Evolutionary conservation across 495 filamentous ascomycete species (phyloP), one percentile per base, ranked within the genome.

Genomic region (Usnea hakonensis): DNA sequence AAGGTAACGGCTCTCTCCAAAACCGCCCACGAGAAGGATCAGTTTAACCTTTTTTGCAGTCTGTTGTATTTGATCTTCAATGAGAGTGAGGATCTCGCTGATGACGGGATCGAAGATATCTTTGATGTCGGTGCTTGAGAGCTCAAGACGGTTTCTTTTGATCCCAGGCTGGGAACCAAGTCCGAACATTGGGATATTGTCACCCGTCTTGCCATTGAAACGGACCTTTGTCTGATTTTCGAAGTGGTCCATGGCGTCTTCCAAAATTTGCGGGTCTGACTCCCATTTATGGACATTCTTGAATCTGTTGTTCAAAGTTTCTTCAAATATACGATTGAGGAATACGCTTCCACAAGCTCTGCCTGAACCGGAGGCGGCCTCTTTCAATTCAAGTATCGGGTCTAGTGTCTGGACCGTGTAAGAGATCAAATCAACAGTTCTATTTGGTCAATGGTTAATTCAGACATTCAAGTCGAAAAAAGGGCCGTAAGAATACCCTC

Each of bases 281-380:
- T 57, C 55, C 55, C 55, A 57, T 17, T 36, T 35, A 28, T 0
- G 37, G 37, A 76, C 78, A 33, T 30, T 30, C 35, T 35, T 57
- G 32, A 88, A 84, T 54, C 74, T 73, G 2, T 77, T 76, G 28
- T 77, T 77, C 32, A 88, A 76, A 55, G 85, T 82, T 64, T 87
- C 83, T 64, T 87, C 85, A 68, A 89, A 90, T 11, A 82, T 70
- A 52, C 85, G 81, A 69, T 90, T 87, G n/a, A 90, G 73, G 58
- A 87, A 90, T 11, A 85, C 83, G 60, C 84, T 86, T 0, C 86
- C 87, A 62, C 87, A 88, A 5, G 88, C 75, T 0, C 79, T 80
- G 5, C 85, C 87, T 36, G 55, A 1, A 79, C 86, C 86, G 9
- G 86, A 79, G 14, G 85, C 85, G 5, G 82, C 82, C 67, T 89